Evolutionary conservation across 805 yeast genomes (phyloP).

Genomic region (Alloascoidea africana): DNA sequence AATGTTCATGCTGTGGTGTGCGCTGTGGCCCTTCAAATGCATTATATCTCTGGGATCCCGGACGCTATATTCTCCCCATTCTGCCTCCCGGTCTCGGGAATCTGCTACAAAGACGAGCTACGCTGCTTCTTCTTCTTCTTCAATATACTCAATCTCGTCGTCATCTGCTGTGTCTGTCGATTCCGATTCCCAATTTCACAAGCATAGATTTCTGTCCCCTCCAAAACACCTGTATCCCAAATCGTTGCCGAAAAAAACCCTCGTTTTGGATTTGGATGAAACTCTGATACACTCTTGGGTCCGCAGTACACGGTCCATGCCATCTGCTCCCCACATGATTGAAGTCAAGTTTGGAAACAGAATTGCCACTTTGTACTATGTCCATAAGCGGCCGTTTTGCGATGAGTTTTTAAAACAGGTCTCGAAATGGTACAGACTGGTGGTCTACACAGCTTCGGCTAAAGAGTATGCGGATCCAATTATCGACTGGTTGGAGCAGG

Average conservation of each 20-base stretch:
- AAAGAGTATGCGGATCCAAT: slow-evolving; percentile 96
- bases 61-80: too few species aligned
- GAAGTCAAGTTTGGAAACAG: slow-evolving; percentile 58
- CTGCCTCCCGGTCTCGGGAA: too few species aligned
- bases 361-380: slow-evolving; percentile 72
- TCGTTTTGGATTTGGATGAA: slow-evolving; percentile 85
- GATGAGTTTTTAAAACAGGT: slow-evolving; percentile 71
- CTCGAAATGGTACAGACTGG: slow-evolving; percentile 74
- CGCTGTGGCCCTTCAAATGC: too few species aligned
- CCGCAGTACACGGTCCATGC: slow-evolving; percentile 28
- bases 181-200: too few species aligned
- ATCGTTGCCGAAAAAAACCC: slow-evolving; percentile 32
- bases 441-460: slow-evolving; percentile 89
- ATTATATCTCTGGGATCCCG: too few species aligned
- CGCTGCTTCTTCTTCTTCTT: too few species aligned
- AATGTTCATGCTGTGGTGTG: too few species aligned
- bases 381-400: slow-evolving; percentile 85
- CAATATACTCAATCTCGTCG: too few species aligned
- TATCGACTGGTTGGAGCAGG: slow-evolving; percentile 77
- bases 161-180: too few species aligned
- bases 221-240: slow-evolving; percentile 4
- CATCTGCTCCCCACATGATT: slow-evolving; percentile 46
- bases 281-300: slow-evolving; percentile 86
- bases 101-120: too few species aligned
- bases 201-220: neutral